Evolutionary conservation across 2,329 filamentous ascomycete species (phyloP), one percentile per base, ranked within the genome.

Genomic region (Exophiala viscosa): DNA sequence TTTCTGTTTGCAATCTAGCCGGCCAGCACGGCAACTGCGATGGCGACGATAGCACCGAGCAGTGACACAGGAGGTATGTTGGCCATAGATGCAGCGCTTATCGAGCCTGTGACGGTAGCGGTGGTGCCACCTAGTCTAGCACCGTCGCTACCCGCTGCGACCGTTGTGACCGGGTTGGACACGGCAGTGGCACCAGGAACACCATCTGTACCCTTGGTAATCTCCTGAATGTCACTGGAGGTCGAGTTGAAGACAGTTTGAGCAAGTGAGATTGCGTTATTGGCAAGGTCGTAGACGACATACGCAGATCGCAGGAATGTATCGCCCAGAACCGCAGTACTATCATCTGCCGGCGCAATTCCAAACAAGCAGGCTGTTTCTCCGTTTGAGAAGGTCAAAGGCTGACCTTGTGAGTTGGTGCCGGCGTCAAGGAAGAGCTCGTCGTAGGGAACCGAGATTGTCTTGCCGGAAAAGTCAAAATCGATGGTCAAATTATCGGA

Each of bases 221-320:
- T 84, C 60, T 83, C 81, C 52, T 76, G 54, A 42, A 84, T 67
- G 54, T 78, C 71, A 43, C 67, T 62, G 3, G 61, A 60, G 0
- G 77, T 78, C 6, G 77, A 70, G 63, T 84, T 82, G 72, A 83
- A 84, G 55, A 77, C 77, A 2, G 82, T 83, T 60, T 81, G 79
- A 2, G 81, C 82, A 15, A 85, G 67, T 2, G 77, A 80, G 59
- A 84, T 82, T 63, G 82, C 72, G 64, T 84, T 83, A 65, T 79
- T 80, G 15, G 66, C 67, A 11, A 85, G 70, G 55, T 84, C 81
- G 66, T 83, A 84, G 1, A 84, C 82, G 40, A 84, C 79, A 62
- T 84, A 85, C 2, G 81, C 81, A 49, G 75, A 80, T 50, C 81
- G 78, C 13, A 85, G 68, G 69, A 84, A 85, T 0, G 81, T 84